A percentile compares a stretch with the other conserved stretches of the same genome.
Evolutionary conservation across 2,329 filamentous ascomycete genomes (phyloP).

Genomic region (Phialophora verrucosa): DNA sequence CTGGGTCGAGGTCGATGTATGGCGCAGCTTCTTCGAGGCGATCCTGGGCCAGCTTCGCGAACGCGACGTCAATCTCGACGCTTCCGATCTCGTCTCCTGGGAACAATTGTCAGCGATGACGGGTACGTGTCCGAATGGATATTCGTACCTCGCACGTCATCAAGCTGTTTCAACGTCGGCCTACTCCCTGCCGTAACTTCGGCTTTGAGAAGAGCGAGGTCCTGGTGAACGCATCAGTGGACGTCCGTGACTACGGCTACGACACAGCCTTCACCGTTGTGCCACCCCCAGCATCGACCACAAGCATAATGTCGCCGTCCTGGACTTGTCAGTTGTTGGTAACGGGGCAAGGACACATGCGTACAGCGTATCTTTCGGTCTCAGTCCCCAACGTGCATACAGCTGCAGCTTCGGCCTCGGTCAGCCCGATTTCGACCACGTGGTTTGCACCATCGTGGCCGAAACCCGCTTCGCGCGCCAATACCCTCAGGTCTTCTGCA

Average conservation of each 20-base stretch:
- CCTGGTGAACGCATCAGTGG: slow-evolving; percentile 3
- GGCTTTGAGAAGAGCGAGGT: slow-evolving; percentile 12
- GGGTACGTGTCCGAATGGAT: not conserved
- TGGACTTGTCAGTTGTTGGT: slow-evolving; percentile 44
- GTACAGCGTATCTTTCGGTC: slow-evolving; percentile 11
- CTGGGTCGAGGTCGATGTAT: slow-evolving; percentile 12
- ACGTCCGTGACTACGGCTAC: not conserved
- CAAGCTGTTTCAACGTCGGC: slow-evolving; percentile 15
- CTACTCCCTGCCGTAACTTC: slow-evolving; percentile 7
- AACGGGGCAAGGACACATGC: not conserved
- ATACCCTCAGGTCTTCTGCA: slow-evolving; percentile 44
- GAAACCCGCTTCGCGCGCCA: slow-evolving; percentile 44
- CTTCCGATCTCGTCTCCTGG: slow-evolving; percentile 12
- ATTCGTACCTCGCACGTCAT: slow-evolving; percentile 12
- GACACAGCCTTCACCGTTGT: slow-evolving; percentile 43
- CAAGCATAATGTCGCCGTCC: slow-evolving; percentile 52
- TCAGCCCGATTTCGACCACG: slow-evolving; percentile 53
- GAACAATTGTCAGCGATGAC: not conserved
- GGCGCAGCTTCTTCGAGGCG: slow-evolving; percentile 6
- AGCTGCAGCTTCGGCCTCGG: slow-evolving; percentile 61
- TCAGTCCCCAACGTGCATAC: slow-evolving; percentile 50
- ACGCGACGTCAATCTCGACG: slow-evolving; percentile 16
- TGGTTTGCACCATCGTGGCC: slow-evolving; percentile 43
- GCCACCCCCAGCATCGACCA: slow-evolving; percentile 60
- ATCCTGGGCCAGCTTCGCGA: slow-evolving; percentile 7